Percentiles rank a stretch among this genome's conserved stretches.
phyloP scores from a whole-genome alignment of 1,284 basidiomycete genomes.

The Sanguinoderma infundibulare region DNA sequence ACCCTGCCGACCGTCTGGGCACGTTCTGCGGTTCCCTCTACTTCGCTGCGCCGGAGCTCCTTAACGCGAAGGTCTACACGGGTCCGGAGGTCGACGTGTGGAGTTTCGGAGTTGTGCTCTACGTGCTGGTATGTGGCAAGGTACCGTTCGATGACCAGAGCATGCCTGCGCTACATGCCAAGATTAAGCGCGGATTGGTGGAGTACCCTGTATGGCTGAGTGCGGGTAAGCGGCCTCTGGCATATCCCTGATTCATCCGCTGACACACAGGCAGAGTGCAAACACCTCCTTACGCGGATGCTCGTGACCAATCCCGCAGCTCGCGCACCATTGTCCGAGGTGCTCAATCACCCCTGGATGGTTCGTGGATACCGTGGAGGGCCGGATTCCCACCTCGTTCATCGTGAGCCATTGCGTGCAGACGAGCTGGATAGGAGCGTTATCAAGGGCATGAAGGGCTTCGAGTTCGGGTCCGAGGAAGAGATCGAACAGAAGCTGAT shows the following conservation, averaged over 20 bases:
- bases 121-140: constrained; percentile 97
- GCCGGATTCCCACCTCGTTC: constrained; percentile 85
- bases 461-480: constrained; percentile 92
- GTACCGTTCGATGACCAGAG: constrained; percentile 99
- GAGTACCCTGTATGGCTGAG: constrained; percentile 98
- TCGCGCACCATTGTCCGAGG: constrained; percentile 85
- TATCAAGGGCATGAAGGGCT: constrained; percentile 92
- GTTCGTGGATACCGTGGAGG: constrained; percentile 83
- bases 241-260: constrained; percentile 8
- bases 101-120: constrained; percentile 98
- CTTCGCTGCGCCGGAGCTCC: constrained; percentile 96
- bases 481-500: constrained; percentile 82
- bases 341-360: constrained; percentile 97
- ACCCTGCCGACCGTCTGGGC: constrained; percentile 82
- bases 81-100: constrained; percentile 99
- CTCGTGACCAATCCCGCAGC: constrained; percentile 91
- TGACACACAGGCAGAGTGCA: constrained; percentile 74
- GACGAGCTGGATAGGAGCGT: constrained; percentile 89
- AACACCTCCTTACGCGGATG: constrained; percentile 93
- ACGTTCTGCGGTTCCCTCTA: constrained; percentile 99
- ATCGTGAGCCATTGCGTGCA: constrained; percentile 85
- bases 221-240: constrained; percentile 59
- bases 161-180: constrained; percentile 98
- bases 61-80: constrained; percentile 96
- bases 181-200: constrained; percentile 97